Evolutionary conservation across 257 asterid genomes (phyloP).

Genomic region (Voacanga thouarsii): DNA sequence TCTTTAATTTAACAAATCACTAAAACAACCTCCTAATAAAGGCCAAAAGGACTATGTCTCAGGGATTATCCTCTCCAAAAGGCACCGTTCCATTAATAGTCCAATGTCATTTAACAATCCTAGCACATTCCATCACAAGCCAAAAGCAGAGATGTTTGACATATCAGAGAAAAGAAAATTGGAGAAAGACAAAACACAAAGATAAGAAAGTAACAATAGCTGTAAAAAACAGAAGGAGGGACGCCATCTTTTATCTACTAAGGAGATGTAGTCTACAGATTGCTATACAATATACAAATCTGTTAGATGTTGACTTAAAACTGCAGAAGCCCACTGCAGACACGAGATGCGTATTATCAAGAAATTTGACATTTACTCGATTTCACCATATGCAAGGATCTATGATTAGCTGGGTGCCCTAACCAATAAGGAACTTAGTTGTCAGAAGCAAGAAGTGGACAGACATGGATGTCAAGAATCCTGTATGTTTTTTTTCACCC

Average conservation of each 20-base stretch:
- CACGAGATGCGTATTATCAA: slow-evolving; percentile 4
- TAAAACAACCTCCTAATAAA: background rate
- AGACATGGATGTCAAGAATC: slow-evolving; percentile 3
- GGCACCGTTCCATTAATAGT: background rate
- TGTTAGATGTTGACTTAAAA: slow-evolving; percentile 4
- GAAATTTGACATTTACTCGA: background rate
- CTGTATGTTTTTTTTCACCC: too few relatives aligned
- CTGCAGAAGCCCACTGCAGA: background rate
- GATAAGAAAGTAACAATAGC: slow-evolving; percentile 2
- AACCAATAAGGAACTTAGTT: slow-evolving; percentile 15
- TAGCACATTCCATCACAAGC: slow-evolving; percentile 5
- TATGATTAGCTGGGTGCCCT: background rate
- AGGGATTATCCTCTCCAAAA: background rate
- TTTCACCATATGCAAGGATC: background rate
- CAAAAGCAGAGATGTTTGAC: slow-evolving; percentile 12
- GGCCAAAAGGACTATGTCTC: background rate
- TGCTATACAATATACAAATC: background rate
- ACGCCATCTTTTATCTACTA: background rate
- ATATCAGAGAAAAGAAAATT: slow-evolving; percentile 5
- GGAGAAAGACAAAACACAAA: slow-evolving; percentile 23
- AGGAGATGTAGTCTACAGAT: background rate
- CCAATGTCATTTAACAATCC: background rate
- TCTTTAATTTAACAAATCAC: background rate
- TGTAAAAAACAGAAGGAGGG: background rate
- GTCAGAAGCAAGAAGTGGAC: slow-evolving; percentile 14